Evolutionary conservation across 2,329 filamentous ascomycete genomes (phyloP), one percentile per base, ranked within the genome.

Genomic region (Botrytis sinoallii): DNA sequence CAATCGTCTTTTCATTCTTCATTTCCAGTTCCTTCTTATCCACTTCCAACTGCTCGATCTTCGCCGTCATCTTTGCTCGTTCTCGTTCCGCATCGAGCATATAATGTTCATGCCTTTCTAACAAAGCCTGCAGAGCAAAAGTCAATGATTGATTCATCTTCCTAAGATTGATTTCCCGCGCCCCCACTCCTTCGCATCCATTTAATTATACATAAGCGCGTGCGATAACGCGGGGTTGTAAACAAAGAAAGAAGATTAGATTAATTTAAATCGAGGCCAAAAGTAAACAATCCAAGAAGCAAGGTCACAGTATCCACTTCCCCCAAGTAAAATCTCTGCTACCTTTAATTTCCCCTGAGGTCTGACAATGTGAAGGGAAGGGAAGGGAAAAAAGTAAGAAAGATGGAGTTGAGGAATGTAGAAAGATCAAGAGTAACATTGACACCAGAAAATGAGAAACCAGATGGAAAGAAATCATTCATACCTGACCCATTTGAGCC

Each of bases 41-140:
- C 70, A 82, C 82, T 83, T 97, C 93, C 61, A 75, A 46, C 46
- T 69, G 71, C 65, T 73, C 71, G 38, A 74, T 74, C 71, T 74
- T 74, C 44, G 71, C 65, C 63, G 64, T 73, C 73, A 74, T 74
- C 44, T 73, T 72, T 40, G 68, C 85, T 75, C 95, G 92, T 82
- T 98, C 94, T 78, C 90, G 90, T 85, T 97, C 94, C 74, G 95
- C 94, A 82, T 97, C 94, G 78, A 91, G 91, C 87, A 98, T 95
- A 83, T 97, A 98, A 74, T 93, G 90, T 85, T 98, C 95, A 88
- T 99, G 95, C 79, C 95, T 92, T 77, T 92, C 90, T 60, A 99
- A 89, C 73, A 99, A 87, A 75, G 94, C 94, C 96, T 98, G 90
- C 74, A 92, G 83, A 71, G 88, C 85, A 83, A 89, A 92, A 71